Percentiles rank a stretch among this genome's conserved stretches.
Evolutionary conservation across 306 rosid genomes (phyloP).

Genomic region (Cucumis cinereus): DNA sequence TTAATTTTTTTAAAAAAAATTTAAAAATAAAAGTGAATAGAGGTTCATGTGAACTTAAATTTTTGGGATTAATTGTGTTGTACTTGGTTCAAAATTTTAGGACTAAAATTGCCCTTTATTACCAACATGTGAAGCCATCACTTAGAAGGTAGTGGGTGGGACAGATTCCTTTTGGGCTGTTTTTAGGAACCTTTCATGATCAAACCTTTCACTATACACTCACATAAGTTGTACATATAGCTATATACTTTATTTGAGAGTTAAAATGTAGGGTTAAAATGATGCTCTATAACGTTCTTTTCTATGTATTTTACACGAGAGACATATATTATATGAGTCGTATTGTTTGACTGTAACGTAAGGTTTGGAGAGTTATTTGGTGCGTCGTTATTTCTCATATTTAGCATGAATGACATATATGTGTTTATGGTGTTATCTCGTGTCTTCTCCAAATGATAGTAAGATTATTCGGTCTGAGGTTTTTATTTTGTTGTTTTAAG

Average conservation of each 20-base stretch:
- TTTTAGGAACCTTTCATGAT: slow-evolving; percentile 4
- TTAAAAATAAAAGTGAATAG: background rate
- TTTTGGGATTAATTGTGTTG: background rate
- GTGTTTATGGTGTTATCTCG: too few relatives aligned
- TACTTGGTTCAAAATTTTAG: background rate
- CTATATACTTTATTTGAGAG: background rate
- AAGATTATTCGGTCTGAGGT: too few relatives aligned
- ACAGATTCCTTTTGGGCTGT: background rate
- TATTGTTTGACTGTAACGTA: too few relatives aligned
- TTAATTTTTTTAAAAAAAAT: too few relatives aligned
- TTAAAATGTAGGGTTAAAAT: background rate
- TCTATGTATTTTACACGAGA: too few relatives aligned
- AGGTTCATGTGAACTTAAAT: slow-evolving; percentile 3
- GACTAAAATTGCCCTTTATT: background rate
- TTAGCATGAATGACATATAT: too few relatives aligned
- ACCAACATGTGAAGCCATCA: slow-evolving; percentile 2
- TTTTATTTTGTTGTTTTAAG: too few relatives aligned
- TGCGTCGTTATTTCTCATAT: too few relatives aligned
- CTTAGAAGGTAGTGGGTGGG: background rate
- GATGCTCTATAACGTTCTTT: too few relatives aligned
- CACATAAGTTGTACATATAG: background rate
- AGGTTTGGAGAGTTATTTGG: too few relatives aligned
- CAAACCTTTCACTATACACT: background rate
- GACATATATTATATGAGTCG: too few relatives aligned
- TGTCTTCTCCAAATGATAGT: too few relatives aligned